A percentile compares a stretch with the other conserved stretches of the same genome.
Conservation (phyloP, 176 grass and related monocot species). For the Paspalum vaginatum region DNA sequence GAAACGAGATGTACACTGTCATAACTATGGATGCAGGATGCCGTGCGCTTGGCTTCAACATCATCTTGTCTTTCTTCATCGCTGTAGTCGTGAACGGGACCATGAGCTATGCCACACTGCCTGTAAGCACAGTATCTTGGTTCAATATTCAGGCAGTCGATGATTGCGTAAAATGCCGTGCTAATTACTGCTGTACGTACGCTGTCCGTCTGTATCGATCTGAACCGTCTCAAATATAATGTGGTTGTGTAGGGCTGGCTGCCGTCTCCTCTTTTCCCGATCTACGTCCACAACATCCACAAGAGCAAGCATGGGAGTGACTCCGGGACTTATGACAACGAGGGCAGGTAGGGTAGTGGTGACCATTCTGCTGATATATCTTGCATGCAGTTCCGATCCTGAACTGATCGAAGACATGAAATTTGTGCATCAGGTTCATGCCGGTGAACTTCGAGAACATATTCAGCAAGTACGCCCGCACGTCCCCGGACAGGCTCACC, state of each 20-base stretch:
- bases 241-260: slow-evolving; percentile 60
- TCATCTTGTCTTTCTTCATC: slow-evolving; percentile 66
- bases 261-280: slow-evolving; percentile 74
- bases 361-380: too few relatives aligned
- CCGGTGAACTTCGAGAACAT: slow-evolving; percentile 91
- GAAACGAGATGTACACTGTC: not conserved
- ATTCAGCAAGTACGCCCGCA: slow-evolving; percentile 81
- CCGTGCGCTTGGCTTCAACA: slow-evolving; percentile 77
- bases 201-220: too few relatives aligned
- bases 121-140: slow-evolving; percentile 41
- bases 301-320: slow-evolving; percentile 84
- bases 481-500: slow-evolving; percentile 58
- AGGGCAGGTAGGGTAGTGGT: slow-evolving; percentile 61
- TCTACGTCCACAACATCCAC: slow-evolving; percentile 88
- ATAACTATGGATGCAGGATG: slow-evolving; percentile 30
- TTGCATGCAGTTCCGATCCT: too few relatives aligned
- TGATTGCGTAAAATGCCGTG: too few relatives aligned
- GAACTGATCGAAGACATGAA: too few relatives aligned
- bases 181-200: too few relatives aligned
- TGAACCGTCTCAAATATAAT: not conserved
- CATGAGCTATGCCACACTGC: slow-evolving; percentile 75
- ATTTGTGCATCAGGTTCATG: slow-evolving; percentile 80
- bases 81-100: slow-evolving; percentile 59
- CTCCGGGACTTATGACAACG: slow-evolving; percentile 64
- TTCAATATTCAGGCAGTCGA: too few relatives aligned